phyloP scores from a whole-genome alignment of 116 monocot species.

The Phalaenopsis hybrid region DNA sequence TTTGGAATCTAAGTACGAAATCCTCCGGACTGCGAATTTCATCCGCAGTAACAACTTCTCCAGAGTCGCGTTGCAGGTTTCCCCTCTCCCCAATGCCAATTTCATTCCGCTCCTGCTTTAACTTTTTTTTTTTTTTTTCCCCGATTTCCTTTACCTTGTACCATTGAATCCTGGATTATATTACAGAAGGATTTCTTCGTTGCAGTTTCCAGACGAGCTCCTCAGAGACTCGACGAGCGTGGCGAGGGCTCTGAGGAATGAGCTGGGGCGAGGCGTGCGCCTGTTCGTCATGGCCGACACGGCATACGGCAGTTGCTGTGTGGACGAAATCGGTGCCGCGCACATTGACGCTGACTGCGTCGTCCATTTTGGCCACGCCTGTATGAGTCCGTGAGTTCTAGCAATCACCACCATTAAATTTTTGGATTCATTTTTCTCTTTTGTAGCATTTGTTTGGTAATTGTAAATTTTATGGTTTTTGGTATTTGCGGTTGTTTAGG shows the following conservation, averaged over 20 bases:
- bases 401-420: neutral
- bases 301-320: conserved; percentile 87
- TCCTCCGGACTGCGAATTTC: conserved; percentile 54
- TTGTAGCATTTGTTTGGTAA: neutral
- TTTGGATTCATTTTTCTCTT: neutral
- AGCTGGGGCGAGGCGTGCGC: conserved; percentile 50
- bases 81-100: neutral
- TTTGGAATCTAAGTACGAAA: conserved; percentile 57
- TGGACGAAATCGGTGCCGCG: conserved; percentile 82
- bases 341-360: conserved; percentile 84
- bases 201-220: conserved; percentile 83
- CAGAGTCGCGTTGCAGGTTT: conserved; percentile 74
- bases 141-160: neutral
- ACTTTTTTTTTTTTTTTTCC: neutral
- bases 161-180: neutral
- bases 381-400: conserved; percentile 80
- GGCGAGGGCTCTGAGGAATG: conserved; percentile 43
- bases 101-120: neutral
- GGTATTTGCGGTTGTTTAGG: neutral
- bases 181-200: conserved; percentile 3
- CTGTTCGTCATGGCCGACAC: conserved; percentile 95
- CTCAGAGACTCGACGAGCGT: conserved; percentile 70
- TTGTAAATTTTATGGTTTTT: neutral
- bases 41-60: conserved; percentile 50
- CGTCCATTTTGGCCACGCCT: conserved; percentile 94